Percentiles rank a stretch among this genome's conserved stretches.
Evolutionary conservation across 2,329 filamentous ascomycete species (phyloP).

Genomic region (Penicillium sp.): DNA sequence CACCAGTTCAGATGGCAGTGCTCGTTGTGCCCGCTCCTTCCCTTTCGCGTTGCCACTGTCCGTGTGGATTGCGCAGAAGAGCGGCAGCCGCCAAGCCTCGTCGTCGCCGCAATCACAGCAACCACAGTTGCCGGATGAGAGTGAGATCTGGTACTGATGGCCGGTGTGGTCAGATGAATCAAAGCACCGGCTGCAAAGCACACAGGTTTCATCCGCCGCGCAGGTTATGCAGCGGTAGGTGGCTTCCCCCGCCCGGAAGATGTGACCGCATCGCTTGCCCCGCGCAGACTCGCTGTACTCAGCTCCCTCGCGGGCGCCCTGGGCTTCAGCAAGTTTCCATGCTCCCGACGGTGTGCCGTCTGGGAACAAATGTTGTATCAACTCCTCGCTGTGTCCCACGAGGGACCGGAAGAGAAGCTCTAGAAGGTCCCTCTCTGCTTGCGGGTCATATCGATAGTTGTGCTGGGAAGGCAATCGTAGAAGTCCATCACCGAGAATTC

Average conservation of each 20-base stretch:
- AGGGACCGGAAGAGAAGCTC: constrained; percentile 83
- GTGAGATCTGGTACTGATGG: constrained; percentile 83
- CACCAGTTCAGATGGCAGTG: constrained; percentile 71
- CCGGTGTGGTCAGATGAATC: constrained; percentile 92
- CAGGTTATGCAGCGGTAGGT: constrained; percentile 94
- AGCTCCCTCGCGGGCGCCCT: constrained; percentile 87
- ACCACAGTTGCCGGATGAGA: constrained; percentile 86
- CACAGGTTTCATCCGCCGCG: constrained; percentile 90
- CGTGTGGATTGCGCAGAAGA: constrained; percentile 88
- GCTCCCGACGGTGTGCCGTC: constrained; percentile 61
- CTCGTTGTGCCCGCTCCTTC: constrained; percentile 58
- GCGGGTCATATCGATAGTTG: constrained; percentile 70
- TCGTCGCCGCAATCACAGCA: constrained; percentile 97
- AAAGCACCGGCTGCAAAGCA: constrained; percentile 90
- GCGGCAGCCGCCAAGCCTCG: constrained; percentile 85
- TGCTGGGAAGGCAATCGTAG: constrained; percentile 71
- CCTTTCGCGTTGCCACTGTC: constrained; percentile 52
- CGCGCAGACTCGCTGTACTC: constrained; percentile 91
- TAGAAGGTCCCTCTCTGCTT: constrained; percentile 69
- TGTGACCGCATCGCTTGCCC: constrained; percentile 93
- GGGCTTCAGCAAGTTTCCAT: constrained; percentile 80
- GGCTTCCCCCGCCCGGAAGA: constrained; percentile 90
- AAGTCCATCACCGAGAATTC: constrained; percentile 78
- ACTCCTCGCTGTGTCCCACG: constrained; percentile 69
- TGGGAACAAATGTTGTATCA: constrained; percentile 79